Conservation (phyloP, 2,329 filamentous ascomycete genomes). For the Neofusicoccum sp. region DNA sequence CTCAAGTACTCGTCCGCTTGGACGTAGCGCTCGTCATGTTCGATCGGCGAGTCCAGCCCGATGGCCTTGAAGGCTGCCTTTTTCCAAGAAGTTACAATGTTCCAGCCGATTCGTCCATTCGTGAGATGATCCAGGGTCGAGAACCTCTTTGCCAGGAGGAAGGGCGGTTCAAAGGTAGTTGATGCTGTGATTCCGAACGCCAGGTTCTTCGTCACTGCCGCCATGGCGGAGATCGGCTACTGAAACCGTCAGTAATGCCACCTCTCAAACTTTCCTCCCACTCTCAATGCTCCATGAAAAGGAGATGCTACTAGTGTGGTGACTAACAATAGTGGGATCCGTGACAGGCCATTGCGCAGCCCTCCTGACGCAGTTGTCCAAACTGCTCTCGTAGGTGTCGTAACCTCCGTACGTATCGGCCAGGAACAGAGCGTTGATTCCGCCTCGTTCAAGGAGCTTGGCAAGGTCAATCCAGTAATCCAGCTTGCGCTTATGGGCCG, state of each 20-base stretch:
- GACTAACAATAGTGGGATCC: slow-evolving; percentile 60
- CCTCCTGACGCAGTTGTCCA: slow-evolving; percentile 60
- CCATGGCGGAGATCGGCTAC: slow-evolving; percentile 64
- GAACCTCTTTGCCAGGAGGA: slow-evolving; percentile 61
- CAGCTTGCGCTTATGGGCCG: slow-evolving; percentile 59
- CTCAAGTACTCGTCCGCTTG: slow-evolving; percentile 63
- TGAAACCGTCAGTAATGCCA: neutral
- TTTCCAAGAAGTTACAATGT: slow-evolving; percentile 64
- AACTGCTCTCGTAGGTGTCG: slow-evolving; percentile 59
- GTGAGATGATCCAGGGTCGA: slow-evolving; percentile 64
- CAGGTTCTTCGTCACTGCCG: slow-evolving; percentile 63
- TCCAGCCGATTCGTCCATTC: slow-evolving; percentile 62
- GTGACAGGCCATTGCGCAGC: slow-evolving; percentile 66
- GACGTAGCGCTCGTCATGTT: slow-evolving; percentile 61
- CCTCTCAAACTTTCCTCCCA: neutral
- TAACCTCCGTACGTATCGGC: slow-evolving; percentile 66
- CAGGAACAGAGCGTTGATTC: slow-evolving; percentile 64
- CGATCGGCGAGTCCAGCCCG: slow-evolving; percentile 55
- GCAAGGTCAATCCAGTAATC: slow-evolving; percentile 65
- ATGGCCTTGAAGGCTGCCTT: slow-evolving; percentile 64
- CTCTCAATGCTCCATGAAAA: neutral
- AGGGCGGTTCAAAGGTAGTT: slow-evolving; percentile 63
- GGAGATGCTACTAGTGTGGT: neutral
- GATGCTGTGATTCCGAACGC: slow-evolving; percentile 63
- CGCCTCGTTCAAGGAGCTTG: slow-evolving; percentile 59